Conservation (phyloP, 306 rosid genomes). For the Dryas alaskensis region DNA sequence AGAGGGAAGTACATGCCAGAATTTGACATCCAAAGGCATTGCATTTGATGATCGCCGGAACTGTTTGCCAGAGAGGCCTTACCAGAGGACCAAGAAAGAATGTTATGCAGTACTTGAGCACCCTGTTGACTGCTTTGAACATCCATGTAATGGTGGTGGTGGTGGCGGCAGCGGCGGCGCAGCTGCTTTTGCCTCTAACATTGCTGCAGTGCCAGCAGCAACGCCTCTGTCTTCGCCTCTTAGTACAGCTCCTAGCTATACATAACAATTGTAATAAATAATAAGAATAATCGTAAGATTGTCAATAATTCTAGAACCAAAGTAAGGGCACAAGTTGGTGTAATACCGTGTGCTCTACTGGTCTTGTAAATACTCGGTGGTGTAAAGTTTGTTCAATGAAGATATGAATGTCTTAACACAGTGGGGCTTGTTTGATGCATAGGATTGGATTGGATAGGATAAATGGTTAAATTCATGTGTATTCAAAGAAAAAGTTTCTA, state of each 20-base stretch:
- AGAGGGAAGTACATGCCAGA: constrained; percentile 57
- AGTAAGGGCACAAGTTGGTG: no score
- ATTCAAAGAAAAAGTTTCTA: no score
- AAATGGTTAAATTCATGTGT: no score
- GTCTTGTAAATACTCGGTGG: no score
- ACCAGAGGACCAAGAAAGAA: constrained; percentile 63
- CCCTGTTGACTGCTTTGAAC: constrained; percentile 49
- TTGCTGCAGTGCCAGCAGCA: constrained; percentile 36
- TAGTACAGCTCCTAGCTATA: constrained; percentile 49
- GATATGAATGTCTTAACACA: no score
- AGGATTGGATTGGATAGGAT: no score
- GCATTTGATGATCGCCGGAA: constrained; percentile 59
- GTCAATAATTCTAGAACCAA: background rate
- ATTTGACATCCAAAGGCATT: constrained; percentile 46
- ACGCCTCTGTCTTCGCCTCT: constrained; percentile 52
- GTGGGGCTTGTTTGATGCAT: no score
- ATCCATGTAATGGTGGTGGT: constrained; percentile 35
- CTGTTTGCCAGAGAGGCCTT: constrained; percentile 61
- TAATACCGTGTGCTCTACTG: no score
- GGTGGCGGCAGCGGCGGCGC: constrained; percentile 3
- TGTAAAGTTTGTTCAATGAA: no score
- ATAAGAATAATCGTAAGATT: background rate
- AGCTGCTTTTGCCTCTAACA: constrained; percentile 39
- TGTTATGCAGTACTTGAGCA: constrained; percentile 45
- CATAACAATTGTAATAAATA: constrained; percentile 20